These are phyloP conservation scores for Suillus fuscotomentosus DNA, from an alignment of 768 basidiomycete genomes.

Conservation along the genomic window DNA sequence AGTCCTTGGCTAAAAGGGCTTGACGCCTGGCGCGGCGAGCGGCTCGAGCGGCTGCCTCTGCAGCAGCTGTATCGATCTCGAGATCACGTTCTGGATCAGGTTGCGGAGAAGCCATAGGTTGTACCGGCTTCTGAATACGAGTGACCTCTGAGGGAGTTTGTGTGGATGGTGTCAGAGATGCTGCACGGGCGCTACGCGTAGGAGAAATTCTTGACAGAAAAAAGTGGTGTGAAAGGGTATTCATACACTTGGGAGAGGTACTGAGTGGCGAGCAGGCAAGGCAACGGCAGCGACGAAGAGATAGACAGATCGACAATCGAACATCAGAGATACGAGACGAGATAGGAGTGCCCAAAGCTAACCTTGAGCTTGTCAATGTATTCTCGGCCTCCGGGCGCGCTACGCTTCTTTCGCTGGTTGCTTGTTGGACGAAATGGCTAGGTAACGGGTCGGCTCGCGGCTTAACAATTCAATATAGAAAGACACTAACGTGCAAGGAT, in stretches of 20 bases:
- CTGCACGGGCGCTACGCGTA: constrained; percentile 31
- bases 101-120: constrained; percentile 22
- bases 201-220: constrained; percentile 61
- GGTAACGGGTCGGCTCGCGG: constrained; percentile 16
- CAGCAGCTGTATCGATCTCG: constrained; percentile 49
- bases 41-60: constrained; percentile 62
- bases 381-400: constrained; percentile 62
- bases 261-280: constrained; percentile 10
- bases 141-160: constrained; percentile 17
- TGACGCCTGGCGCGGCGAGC: constrained; percentile 69
- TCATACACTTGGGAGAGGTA: constrained; percentile 19
- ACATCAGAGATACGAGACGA: background rate
- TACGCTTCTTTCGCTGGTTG: constrained; percentile 80
- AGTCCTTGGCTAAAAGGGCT: constrained; percentile 79
- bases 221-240: constrained; percentile 11
- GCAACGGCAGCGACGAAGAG: background rate
- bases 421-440: constrained; percentile 81
- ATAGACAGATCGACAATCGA: constrained; percentile 5
- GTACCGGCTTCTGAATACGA: constrained; percentile 10
- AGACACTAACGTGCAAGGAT: constrained; percentile 82
- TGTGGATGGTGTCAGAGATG: constrained; percentile 25
- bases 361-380: constrained; percentile 52
- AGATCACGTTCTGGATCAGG: constrained; percentile 46
- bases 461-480: constrained; percentile 17
- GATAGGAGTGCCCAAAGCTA: constrained; percentile 19